Base-by-base conservation (phyloP, 163 green algal genomes). In the Chlorella variabilis region DNA sequence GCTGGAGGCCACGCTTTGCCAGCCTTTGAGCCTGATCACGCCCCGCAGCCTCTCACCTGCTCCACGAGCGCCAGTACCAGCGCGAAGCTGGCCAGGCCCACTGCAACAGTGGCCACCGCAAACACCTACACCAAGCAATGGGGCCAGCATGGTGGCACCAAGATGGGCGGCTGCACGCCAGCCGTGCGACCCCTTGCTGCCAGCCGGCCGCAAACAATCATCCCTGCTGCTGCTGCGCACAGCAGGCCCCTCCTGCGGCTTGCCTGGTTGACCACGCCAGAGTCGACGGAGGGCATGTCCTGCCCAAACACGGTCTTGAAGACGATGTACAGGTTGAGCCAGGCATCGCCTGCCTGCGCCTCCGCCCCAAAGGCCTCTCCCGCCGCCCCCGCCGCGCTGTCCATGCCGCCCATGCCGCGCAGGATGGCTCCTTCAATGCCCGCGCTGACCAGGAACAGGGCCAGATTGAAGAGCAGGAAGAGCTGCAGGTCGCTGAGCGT, bases 41-140 rank as follows among this genome's bases (percentile, higher is more conserved):
- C n/a, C n/a, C n/a, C n/a, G n/a, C n/a, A n/a, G 45, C 45, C 15
- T 15, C 45, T 54, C 42, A 75, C 75, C 75, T 82, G 75, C 42
- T 90, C 86, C 6, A 90, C 77, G 1, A 90, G 83, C 1, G 86
- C 86, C 38, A 90, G 80, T 11, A 90, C 83, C 27, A 90, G 77
- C 5, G 86, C 83, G 71, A 90, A 90, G 41, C 80, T 74, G 20
- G 66, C 86, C 45, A 90, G 80, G 4, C 86, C 86, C 3, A 82
- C 51, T 31, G 68, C 31, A 3, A 79, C 81, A 8, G 69, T 75
- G 36, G 75, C 56, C 66, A 88, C n/a, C 1, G 76, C 38, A 65
- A 87, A 90, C 1, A 80, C 42, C 70, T 90, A 79, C 51, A 62
- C 20, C 51, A n/a, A 62, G 13, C 9, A 51, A 13, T 20, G 13